Percentiles rank a stretch among this genome's conserved stretches.
phyloP scores from a whole-genome alignment of 116 monocot species.

The Cymodocea nodosa region DNA sequence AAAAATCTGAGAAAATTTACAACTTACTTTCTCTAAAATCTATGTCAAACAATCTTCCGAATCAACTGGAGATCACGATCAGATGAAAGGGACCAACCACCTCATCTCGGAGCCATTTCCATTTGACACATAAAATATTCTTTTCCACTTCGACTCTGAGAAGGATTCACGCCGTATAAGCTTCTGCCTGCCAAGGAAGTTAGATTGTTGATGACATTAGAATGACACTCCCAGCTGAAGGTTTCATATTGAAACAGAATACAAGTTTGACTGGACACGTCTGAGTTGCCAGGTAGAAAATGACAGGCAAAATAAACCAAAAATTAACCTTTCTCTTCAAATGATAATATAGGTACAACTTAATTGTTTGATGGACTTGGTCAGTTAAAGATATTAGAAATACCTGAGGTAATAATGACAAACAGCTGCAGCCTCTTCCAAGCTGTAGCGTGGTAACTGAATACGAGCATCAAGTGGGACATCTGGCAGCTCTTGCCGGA shows the following conservation, averaged over 20 bases:
- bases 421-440: slow-evolving; percentile 82
- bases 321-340: no score
- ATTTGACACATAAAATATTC: slow-evolving; percentile 78
- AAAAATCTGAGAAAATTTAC: no score
- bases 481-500: slow-evolving; percentile 82
- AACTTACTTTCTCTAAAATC: not conserved
- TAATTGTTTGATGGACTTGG: not conserved
- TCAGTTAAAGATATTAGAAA: not conserved
- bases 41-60: not conserved
- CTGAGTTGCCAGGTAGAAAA: no score
- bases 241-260: no score
- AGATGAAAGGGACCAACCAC: slow-evolving; percentile 79
- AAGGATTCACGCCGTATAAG: slow-evolving; percentile 60
- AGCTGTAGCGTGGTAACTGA: slow-evolving; percentile 64
- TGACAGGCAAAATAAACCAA: not conserved
- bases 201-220: not conserved
- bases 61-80: not conserved
- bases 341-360: not conserved
- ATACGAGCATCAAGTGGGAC: slow-evolving; percentile 80
- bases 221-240: no score
- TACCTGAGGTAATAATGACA: slow-evolving; percentile 94
- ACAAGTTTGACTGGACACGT: no score
- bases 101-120: slow-evolving; percentile 97
- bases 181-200: slow-evolving; percentile 62
- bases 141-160: slow-evolving; percentile 87